Evolutionary conservation across 2,329 filamentous ascomycete genomes (phyloP).

Genomic region (Fusarium torreyae): DNA sequence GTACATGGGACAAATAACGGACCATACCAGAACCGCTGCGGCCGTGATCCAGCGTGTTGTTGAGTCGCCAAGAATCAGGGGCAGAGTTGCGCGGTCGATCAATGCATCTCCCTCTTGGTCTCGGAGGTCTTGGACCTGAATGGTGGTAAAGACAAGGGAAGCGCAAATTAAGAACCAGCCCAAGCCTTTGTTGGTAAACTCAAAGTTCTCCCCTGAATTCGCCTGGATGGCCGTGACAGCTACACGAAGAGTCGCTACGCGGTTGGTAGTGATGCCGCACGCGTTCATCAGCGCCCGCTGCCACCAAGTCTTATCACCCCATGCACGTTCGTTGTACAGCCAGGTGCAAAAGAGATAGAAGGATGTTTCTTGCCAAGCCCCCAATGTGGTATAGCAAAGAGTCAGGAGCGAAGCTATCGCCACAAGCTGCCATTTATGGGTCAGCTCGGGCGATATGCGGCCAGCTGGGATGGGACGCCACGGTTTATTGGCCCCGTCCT

Average conservation of each 20-base stretch:
- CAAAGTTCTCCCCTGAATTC: constrained; percentile 5
- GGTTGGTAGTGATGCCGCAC: constrained; percentile 43
- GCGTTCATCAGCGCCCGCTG: constrained; percentile 43
- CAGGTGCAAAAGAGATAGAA: constrained; percentile 54
- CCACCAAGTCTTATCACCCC: constrained; percentile 51
- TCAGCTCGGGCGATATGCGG: constrained; percentile 47
- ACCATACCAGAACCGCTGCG: constrained; percentile 34
- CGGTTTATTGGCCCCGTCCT: constrained; percentile 60
- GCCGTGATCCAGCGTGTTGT: constrained; percentile 41
- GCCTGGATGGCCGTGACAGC: constrained; percentile 23
- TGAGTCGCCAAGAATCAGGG: constrained; percentile 44
- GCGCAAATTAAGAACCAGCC: constrained; percentile 42
- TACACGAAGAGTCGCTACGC: constrained; percentile 37
- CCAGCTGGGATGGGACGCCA: constrained; percentile 52
- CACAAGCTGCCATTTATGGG: constrained; percentile 44
- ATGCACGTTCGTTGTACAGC: constrained; percentile 60
- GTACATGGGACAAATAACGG: constrained; percentile 36
- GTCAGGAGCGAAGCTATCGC: constrained; percentile 44
- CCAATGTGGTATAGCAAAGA: constrained; percentile 40
- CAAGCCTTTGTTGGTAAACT: constrained; percentile 35
- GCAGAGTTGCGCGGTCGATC: constrained; percentile 45
- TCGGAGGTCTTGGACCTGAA: constrained; percentile 47
- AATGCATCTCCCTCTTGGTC: constrained; percentile 45
- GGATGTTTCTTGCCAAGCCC: constrained; percentile 46
- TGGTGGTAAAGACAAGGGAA: constrained; percentile 46